Conservation (phyloP, 2,329 filamentous ascomycete genomes). For the Pseudogymnoascus sp. region DNA sequence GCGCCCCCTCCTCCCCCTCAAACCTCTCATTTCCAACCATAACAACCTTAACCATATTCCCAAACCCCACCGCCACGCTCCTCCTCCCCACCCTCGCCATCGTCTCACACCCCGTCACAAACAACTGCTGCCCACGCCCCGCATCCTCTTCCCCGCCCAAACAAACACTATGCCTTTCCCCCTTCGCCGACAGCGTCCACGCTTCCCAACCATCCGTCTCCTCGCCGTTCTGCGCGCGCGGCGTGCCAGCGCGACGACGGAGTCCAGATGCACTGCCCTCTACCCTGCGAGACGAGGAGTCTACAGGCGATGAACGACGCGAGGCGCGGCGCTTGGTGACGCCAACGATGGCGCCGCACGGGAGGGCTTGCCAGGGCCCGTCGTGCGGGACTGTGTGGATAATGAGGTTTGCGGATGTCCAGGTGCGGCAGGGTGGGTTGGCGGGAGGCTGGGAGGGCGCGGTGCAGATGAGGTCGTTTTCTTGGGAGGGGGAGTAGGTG, state of each 20-base stretch:
- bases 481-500: conserved; percentile 47
- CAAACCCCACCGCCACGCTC: conserved; percentile 61
- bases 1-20: conserved; percentile 30
- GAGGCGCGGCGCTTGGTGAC: conserved; percentile 41
- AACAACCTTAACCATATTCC: conserved; percentile 64
- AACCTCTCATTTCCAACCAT: conserved; percentile 58
- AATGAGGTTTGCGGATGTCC: conserved; percentile 43
- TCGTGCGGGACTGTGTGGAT: conserved; percentile 50
- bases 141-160: conserved; percentile 26
- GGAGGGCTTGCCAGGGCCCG: conserved; percentile 55
- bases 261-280: conserved; percentile 10
- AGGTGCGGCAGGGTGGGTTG: conserved; percentile 40
- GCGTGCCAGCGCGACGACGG: conserved; percentile 17
- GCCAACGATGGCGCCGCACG: conserved; percentile 53
- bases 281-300: conserved; percentile 14
- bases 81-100: conserved; percentile 52
- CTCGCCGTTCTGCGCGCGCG: conserved; percentile 1
- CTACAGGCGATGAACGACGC: conserved; percentile 16
- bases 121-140: conserved; percentile 39
- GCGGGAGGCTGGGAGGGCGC: conserved; percentile 36
- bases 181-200: conserved; percentile 41
- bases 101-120: conserved; percentile 58
- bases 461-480: conserved; percentile 49
- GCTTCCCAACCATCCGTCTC: conserved; percentile 40
- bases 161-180: conserved; percentile 25